A percentile compares a stretch with the other conserved stretches of the same genome.
Conservation (phyloP, 805 yeast species). For the Yamadazyma olivae region DNA sequence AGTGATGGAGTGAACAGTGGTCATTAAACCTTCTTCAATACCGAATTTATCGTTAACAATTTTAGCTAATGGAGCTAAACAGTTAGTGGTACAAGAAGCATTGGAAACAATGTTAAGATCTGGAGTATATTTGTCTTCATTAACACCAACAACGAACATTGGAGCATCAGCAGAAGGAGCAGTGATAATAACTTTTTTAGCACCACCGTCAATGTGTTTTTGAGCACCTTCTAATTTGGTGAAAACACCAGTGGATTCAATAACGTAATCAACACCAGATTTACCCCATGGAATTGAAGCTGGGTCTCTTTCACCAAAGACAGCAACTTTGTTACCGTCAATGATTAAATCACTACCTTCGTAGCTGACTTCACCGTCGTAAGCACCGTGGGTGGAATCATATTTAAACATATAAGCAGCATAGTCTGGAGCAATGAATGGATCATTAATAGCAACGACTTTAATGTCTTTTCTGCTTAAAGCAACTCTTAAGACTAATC, state of each 20-base stretch:
- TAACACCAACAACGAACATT: conserved; percentile 35
- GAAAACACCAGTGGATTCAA: conserved; percentile 36
- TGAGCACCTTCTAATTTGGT: conserved; percentile 33
- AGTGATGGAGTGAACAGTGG: conserved; percentile 36
- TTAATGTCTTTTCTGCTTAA: conserved; percentile 28
- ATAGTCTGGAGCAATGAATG: conserved; percentile 32
- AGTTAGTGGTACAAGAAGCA: conserved; percentile 37
- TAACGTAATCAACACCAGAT: conserved; percentile 28
- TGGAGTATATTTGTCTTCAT: conserved; percentile 30
- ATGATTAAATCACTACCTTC: conserved; percentile 22
- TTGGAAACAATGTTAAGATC: conserved; percentile 31
- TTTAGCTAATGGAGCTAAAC: conserved; percentile 37
- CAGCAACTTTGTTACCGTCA: conserved; percentile 26
- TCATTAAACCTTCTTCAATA: conserved; percentile 35
- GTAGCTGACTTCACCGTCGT: conserved; percentile 25
- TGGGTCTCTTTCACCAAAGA: conserved; percentile 34
- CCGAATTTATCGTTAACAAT: conserved; percentile 33
- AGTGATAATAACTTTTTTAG: conserved; percentile 33
- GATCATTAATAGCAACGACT: conserved; percentile 33
- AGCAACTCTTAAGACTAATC: conserved; percentile 33
- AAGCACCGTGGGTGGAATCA: conserved; percentile 35
- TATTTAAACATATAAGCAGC: conserved; percentile 37
- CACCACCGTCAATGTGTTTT: conserved; percentile 35
- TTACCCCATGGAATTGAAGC: conserved; percentile 33
- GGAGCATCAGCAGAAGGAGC: conserved; percentile 36